Conservation (phyloP, 148 eudicot species). For the Gaultheria prostrata region DNA sequence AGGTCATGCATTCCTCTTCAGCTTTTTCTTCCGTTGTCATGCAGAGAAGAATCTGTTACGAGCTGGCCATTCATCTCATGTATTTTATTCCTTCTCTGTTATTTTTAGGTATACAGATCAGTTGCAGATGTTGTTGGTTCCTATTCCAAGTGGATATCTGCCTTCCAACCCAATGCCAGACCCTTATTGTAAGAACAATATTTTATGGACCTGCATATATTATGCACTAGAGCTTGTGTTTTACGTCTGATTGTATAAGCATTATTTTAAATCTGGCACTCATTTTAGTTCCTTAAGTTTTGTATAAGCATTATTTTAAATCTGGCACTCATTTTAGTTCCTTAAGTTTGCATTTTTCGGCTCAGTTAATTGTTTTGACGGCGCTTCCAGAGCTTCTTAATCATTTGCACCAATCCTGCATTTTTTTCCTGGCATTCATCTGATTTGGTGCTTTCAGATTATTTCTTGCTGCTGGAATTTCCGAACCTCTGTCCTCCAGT, state of each 20-base stretch:
- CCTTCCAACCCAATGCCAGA: constrained; percentile 57
- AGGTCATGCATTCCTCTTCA: constrained; percentile 28
- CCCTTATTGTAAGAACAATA: constrained; percentile 65
- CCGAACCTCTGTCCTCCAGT: constrained; percentile 65
- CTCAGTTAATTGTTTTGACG: background rate
- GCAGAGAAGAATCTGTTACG: constrained; percentile 7
- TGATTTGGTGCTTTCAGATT: constrained; percentile 59
- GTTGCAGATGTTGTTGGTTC: constrained; percentile 93
- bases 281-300: too few relatives aligned
- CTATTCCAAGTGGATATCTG: constrained; percentile 83
- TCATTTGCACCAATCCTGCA: background rate
- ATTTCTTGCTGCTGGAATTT: constrained; percentile 86
- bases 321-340: background rate
- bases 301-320: background rate
- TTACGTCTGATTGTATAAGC: background rate
- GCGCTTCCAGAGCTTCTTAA: background rate
- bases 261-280: background rate
- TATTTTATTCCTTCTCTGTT: constrained; percentile 5
- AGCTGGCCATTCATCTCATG: constrained; percentile 12
- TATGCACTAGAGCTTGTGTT: background rate
- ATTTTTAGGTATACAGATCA: constrained; percentile 74
- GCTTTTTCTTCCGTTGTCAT: background rate
- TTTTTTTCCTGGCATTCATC: constrained; percentile 10
- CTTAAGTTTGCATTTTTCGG: background rate
- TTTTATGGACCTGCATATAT: background rate